A percentile compares a stretch with the other conserved stretches of the same genome.
phyloP scores from a whole-genome alignment of 1,139 yeast genomes.

The Blastobotrys ciferrii region DNA sequence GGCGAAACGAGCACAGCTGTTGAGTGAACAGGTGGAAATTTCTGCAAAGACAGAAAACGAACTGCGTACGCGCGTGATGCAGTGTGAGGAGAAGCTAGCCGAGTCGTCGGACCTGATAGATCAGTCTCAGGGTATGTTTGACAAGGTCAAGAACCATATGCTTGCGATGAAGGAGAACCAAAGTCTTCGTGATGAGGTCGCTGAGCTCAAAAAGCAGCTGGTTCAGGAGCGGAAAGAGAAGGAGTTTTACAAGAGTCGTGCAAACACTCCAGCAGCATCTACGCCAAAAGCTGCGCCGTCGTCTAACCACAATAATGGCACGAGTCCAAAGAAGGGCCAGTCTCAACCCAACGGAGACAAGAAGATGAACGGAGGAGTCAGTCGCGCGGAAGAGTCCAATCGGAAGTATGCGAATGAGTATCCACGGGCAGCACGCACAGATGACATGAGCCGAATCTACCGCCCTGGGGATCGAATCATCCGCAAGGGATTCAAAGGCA shows the following conservation, averaged over 20 bases:
- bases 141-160: neutral
- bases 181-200: neutral
- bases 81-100: neutral
- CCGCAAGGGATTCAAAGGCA: neutral
- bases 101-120: slow-evolving; percentile 2
- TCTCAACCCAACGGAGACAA: too few species aligned
- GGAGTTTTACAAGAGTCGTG: slow-evolving; percentile 3
- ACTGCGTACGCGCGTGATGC: neutral
- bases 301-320: too few species aligned
- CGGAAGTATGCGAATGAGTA: neutral
- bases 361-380: neutral
- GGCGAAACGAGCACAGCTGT: slow-evolving; percentile 16
- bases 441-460: slow-evolving; percentile 3
- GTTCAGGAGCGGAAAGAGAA: neutral
- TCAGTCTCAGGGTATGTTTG: neutral
- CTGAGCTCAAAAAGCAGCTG: slow-evolving; percentile 1
- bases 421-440: slow-evolving; percentile 9
- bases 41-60: slow-evolving; percentile 10
- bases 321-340: too few species aligned
- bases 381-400: neutral
- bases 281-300: too few species aligned
- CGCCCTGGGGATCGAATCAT: slow-evolving; percentile 7
- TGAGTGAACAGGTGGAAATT: slow-evolving; percentile 18
- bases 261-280: too few species aligned
- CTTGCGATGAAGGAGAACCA: neutral